Percentiles rank a stretch among this genome's conserved stretches.
phyloP scores from a whole-genome alignment of 2,329 filamentous ascomycete species.

The Aciculosporium take region DNA sequence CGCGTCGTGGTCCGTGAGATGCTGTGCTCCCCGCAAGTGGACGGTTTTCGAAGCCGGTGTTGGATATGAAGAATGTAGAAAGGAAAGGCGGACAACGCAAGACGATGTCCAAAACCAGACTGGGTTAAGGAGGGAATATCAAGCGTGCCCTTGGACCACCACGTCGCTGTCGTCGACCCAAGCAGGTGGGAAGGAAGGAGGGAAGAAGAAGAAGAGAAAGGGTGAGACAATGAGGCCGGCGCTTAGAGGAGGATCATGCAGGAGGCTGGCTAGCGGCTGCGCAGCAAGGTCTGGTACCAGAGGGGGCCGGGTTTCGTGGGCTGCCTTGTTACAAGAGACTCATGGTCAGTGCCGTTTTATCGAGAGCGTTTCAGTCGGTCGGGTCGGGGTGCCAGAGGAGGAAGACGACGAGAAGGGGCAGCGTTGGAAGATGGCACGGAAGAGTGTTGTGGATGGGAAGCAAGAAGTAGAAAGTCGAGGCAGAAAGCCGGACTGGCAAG shows the following conservation, averaged over 20 bases:
- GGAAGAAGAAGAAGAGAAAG: slow-evolving; percentile 10
- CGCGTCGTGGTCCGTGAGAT: slow-evolving; percentile 4
- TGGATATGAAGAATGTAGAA: background rate
- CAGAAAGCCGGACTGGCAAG: background rate
- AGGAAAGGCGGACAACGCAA: background rate
- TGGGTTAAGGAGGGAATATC: slow-evolving; percentile 2
- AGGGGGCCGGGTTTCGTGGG: slow-evolving; percentile 2
- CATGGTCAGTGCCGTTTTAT: slow-evolving; percentile 2
- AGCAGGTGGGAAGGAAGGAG: slow-evolving; percentile 10
- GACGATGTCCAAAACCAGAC: slow-evolving; percentile 8
- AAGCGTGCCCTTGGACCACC: slow-evolving; percentile 6
- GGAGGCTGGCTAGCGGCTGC: slow-evolving; percentile 8
- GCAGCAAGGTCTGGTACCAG: background rate
- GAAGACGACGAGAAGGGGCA: background rate
- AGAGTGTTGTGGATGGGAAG: background rate
- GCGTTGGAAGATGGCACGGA: background rate
- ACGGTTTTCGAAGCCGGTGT: slow-evolving; percentile 1
- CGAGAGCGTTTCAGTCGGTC: background rate
- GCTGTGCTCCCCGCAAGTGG: slow-evolving; percentile 5
- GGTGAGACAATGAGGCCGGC: slow-evolving; percentile 11
- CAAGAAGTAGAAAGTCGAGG: background rate
- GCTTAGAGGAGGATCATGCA: slow-evolving; percentile 9
- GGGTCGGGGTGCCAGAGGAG: background rate
- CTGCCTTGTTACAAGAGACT: slow-evolving; percentile 4
- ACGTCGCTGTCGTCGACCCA: slow-evolving; percentile 8